Conservation (phyloP, 345 rosid species). For the Hypericum perforatum region DNA sequence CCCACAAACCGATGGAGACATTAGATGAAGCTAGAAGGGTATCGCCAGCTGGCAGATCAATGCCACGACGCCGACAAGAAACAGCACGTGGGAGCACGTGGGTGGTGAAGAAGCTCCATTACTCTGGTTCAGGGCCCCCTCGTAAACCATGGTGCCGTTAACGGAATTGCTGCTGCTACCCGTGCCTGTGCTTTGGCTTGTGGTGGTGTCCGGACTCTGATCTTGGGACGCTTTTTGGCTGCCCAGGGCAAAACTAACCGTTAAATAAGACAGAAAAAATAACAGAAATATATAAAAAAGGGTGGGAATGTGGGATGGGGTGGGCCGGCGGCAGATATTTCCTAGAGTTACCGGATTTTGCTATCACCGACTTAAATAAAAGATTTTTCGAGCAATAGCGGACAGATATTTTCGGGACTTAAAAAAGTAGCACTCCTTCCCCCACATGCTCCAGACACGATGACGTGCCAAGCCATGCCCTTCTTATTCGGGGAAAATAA, state of each 20-base stretch:
- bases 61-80: conserved; percentile 18
- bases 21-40: conserved; percentile 27
- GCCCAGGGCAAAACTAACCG: conserved; percentile 18
- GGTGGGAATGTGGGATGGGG: no score
- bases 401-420: no score
- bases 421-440: no score
- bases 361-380: no score
- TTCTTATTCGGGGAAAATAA: no score
- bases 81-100: conserved; percentile 13
- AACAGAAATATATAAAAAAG: no score
- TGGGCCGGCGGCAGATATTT: no score
- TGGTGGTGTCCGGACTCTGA: conserved; percentile 16
- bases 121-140: conserved; percentile 44
- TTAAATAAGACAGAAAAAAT: no score
- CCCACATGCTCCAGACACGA: no score
- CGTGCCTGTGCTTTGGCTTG: background rate
- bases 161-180: conserved; percentile 1
- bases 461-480: no score
- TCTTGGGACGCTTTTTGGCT: conserved; percentile 70
- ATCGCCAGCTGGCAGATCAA: conserved; percentile 34
- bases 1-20: background rate
- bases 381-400: no score
- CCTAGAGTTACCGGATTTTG: no score
- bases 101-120: conserved; percentile 28
- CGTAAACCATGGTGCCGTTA: conserved; percentile 54